A percentile compares a stretch with the other conserved stretches of the same genome.
These are phyloP conservation scores for Torulaspora indica DNA, from an alignment of 805 yeast species.

Conservation along the genomic window DNA sequence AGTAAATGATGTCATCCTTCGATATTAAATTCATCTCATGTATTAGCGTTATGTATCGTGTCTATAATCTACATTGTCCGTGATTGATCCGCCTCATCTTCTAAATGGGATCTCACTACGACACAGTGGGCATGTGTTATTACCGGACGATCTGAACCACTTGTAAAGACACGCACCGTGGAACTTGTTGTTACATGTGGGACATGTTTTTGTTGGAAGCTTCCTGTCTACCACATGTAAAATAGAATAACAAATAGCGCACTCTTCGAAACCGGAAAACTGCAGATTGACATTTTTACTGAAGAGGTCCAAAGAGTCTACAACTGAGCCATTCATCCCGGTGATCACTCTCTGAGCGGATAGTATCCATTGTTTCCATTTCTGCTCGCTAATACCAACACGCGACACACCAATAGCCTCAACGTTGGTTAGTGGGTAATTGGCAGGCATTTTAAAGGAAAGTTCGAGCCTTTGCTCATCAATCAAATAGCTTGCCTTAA, in stretches of 20 bases:
- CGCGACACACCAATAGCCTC: constrained; percentile 71
- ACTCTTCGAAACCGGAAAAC: constrained; percentile 91
- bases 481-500: constrained; percentile 65
- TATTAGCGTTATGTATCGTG: background rate
- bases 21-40: no score
- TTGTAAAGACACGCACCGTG: constrained; percentile 94
- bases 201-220: constrained; percentile 81
- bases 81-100: constrained; percentile 14
- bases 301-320: constrained; percentile 41
- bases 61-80: background rate
- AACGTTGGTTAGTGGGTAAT: constrained; percentile 75
- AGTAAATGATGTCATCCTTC: no score
- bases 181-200: constrained; percentile 88
- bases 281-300: constrained; percentile 70
- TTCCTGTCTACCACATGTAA: constrained; percentile 82
- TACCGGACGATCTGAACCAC: constrained; percentile 94
- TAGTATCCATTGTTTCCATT: constrained; percentile 92
- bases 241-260: constrained; percentile 94
- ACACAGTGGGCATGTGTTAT: constrained; percentile 92
- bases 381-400: constrained; percentile 84
- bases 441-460: constrained; percentile 63
- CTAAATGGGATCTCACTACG: constrained; percentile 44
- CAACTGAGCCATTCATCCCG: constrained; percentile 61
- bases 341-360: constrained; percentile 82
- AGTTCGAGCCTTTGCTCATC: constrained; percentile 87